Conservation (phyloP, 2,329 filamentous ascomycete genomes). For the Chrysoporthe cubensis region DNA sequence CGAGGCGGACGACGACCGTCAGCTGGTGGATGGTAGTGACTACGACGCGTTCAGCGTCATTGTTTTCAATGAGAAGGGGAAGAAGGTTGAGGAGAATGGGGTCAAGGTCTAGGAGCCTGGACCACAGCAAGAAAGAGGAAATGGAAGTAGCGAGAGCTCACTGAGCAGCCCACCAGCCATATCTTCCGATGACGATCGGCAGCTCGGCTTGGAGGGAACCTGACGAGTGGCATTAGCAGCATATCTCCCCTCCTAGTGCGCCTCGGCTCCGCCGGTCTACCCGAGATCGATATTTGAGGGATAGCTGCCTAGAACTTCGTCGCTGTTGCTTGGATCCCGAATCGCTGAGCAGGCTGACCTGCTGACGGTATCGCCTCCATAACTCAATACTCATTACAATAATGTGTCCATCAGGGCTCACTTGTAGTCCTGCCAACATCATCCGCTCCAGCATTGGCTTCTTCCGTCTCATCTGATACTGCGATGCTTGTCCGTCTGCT, state of each 20-base stretch:
- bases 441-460: not conserved
- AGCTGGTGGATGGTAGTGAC: slow-evolving; percentile 36
- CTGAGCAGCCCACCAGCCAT: not conserved
- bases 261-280: too few relatives aligned
- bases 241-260: too few relatives aligned
- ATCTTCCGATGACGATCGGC: not conserved
- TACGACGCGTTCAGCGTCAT: slow-evolving; percentile 38
- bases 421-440: not conserved
- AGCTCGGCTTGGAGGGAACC: not conserved
- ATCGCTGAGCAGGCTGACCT: not conserved
- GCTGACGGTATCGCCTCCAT: not conserved
- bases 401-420: not conserved
- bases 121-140: not conserved
- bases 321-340: not conserved
- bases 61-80: slow-evolving; percentile 36
- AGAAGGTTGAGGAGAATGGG: slow-evolving; percentile 38
- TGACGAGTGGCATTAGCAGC: not conserved
- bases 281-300: too few relatives aligned
- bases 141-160: not conserved
- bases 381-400: not conserved
- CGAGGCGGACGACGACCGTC: slow-evolving; percentile 34
- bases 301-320: not conserved
- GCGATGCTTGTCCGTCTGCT: not conserved
- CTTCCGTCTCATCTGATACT: not conserved
- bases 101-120: slow-evolving; percentile 31